Percentiles rank a stretch among this genome's conserved stretches.
Evolutionary conservation across 192 early-diverging fungal species (phyloP).

Genomic region (Coemansia javaensis): DNA sequence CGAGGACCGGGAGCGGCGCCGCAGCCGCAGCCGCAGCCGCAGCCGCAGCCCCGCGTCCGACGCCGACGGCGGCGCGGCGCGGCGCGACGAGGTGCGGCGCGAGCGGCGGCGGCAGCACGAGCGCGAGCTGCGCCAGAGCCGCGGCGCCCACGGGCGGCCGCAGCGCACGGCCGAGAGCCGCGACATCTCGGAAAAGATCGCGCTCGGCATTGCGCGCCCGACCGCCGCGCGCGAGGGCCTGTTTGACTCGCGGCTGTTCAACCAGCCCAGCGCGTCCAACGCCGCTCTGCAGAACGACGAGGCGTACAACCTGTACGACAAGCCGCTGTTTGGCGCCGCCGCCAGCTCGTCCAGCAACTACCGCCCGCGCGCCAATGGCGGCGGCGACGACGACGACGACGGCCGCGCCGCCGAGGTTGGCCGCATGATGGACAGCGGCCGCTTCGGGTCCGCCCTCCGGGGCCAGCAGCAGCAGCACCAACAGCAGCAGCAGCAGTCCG

Average conservation of each 20-base stretch:
- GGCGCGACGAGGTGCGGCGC: slow-evolving; percentile 81
- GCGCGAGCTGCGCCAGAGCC: slow-evolving; percentile 76
- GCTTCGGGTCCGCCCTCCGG: slow-evolving; percentile 56
- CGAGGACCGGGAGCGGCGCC: slow-evolving; percentile 7
- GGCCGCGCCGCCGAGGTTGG: slow-evolving; percentile 53
- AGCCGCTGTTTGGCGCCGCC: slow-evolving; percentile 78
- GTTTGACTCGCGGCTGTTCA: slow-evolving; percentile 94
- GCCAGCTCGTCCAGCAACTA: slow-evolving; percentile 69
- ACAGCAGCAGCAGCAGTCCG: slow-evolving; percentile 23
- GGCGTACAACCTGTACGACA: slow-evolving; percentile 91
- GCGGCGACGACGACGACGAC: slow-evolving; percentile 61
- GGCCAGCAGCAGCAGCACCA: slow-evolving; percentile 58
- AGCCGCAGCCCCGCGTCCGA: slow-evolving; percentile 7
- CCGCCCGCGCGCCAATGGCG: slow-evolving; percentile 62
- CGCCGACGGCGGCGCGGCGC: slow-evolving; percentile 34
- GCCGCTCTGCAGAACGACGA: slow-evolving; percentile 91
- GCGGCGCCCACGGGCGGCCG: slow-evolving; percentile 85
- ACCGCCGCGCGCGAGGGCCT: slow-evolving; percentile 82
- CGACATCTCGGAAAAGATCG: slow-evolving; percentile 99
- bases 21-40: slow-evolving; percentile 18
- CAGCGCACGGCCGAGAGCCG: slow-evolving; percentile 62
- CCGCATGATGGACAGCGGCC: slow-evolving; percentile 61
- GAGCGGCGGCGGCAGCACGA: slow-evolving; percentile 82
- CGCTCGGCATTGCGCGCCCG: slow-evolving; percentile 92
- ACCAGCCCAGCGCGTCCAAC: slow-evolving; percentile 78